Percentiles rank a stretch among this genome's conserved stretches.
These are phyloP conservation scores for Cercophora scortea DNA, from an alignment of 495 filamentous ascomycete species.

Conservation along the genomic window DNA sequence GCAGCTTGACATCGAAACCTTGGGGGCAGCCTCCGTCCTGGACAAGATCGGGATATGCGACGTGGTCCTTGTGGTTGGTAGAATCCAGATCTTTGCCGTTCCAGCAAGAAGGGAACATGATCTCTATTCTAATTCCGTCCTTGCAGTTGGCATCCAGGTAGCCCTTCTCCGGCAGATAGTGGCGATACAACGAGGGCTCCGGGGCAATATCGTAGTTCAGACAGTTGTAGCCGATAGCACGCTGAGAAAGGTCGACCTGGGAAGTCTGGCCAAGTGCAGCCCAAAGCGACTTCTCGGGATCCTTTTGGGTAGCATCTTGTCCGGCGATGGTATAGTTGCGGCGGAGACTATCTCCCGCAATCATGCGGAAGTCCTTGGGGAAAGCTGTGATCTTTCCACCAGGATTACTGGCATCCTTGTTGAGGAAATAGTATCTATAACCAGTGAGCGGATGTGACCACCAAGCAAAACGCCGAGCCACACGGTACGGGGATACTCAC, in stretches of 20 bases:
- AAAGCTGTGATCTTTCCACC: slow-evolving; percentile 57
- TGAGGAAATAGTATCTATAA: slow-evolving; percentile 63
- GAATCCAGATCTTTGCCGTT: slow-evolving; percentile 62
- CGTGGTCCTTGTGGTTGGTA: slow-evolving; percentile 58
- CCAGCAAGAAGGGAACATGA: slow-evolving; percentile 93
- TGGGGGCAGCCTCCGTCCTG: slow-evolving; percentile 70
- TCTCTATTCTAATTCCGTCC: slow-evolving; percentile 70
- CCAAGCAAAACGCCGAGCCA: not conserved
- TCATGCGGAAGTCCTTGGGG: slow-evolving; percentile 73
- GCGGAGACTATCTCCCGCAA: slow-evolving; percentile 62
- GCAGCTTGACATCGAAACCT: slow-evolving; percentile 60
- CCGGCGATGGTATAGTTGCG: slow-evolving; percentile 64
- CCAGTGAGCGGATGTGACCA: not conserved
- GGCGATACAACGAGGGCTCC: slow-evolving; percentile 70
- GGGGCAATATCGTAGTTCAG: slow-evolving; percentile 58
- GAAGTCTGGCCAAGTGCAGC: slow-evolving; percentile 43
- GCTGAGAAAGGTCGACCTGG: slow-evolving; percentile 64
- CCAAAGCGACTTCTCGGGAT: slow-evolving; percentile 70
- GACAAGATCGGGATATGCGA: slow-evolving; percentile 70
- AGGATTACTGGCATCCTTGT: slow-evolving; percentile 38
- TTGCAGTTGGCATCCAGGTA: slow-evolving; percentile 68
- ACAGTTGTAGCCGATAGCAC: slow-evolving; percentile 89
- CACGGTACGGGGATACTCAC: slow-evolving; percentile 26
- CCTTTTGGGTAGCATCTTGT: slow-evolving; percentile 38
- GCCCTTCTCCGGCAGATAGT: slow-evolving; percentile 70